These are phyloP conservation scores for Xylogone sp. DNA, from an alignment of 2,329 filamentous ascomycete genomes.

Conservation along the genomic window DNA sequence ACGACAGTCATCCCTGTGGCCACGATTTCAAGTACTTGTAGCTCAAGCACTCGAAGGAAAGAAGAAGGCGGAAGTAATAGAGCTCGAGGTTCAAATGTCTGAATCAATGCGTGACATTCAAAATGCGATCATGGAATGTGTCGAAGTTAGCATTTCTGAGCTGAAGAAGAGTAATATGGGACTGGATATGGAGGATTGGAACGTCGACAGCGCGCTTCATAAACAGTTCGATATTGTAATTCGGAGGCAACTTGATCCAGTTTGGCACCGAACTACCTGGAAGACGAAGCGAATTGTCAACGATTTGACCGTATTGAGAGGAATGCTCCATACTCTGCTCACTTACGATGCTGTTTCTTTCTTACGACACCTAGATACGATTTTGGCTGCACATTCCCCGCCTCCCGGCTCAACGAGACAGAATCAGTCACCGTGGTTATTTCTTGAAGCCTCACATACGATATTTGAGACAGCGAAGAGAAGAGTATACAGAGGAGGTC, in stretches of 20 bases:
- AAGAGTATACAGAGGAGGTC: conserved; percentile 62
- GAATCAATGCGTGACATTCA: conserved; percentile 92
- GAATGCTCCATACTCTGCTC: conserved; percentile 77
- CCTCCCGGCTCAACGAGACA: conserved; percentile 83
- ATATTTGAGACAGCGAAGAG: conserved; percentile 89
- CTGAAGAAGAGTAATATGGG: conserved; percentile 87
- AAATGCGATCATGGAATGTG: conserved; percentile 90
- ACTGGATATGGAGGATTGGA: conserved; percentile 96
- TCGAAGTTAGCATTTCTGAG: conserved; percentile 91
- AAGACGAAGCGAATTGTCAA: conserved; percentile 93
- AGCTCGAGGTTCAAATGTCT: conserved; percentile 94
- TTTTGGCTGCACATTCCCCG: conserved; percentile 85
- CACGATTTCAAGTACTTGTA: conserved; percentile 87
- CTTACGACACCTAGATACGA: conserved; percentile 88
- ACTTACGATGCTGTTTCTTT: conserved; percentile 89
- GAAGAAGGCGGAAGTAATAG: conserved; percentile 93
- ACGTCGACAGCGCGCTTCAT: conserved; percentile 85
- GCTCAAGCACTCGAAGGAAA: conserved; percentile 86
- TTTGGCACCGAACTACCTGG: conserved; percentile 96
- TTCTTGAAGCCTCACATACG: conserved; percentile 89
- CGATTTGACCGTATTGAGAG: conserved; percentile 78
- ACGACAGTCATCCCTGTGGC: conserved; percentile 84
- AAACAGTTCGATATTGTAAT: conserved; percentile 90
- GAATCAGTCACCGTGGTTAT: conserved; percentile 92
- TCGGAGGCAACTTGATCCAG: conserved; percentile 84